phyloP scores from a whole-genome alignment of 495 filamentous ascomycete species.

The Annulohypoxylon maeteangense region DNA sequence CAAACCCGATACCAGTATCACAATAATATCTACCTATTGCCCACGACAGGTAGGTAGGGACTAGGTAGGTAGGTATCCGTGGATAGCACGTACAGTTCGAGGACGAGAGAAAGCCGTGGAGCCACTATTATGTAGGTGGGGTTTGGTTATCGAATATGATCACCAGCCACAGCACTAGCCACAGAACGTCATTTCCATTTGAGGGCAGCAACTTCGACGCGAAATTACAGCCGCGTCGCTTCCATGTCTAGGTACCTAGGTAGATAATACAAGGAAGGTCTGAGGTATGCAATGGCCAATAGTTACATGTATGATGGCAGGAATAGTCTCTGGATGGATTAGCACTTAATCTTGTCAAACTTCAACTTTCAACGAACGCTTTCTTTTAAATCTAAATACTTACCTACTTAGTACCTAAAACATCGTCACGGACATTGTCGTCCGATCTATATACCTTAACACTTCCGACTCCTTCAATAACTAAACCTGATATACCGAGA shows the following conservation, averaged over 20 bases:
- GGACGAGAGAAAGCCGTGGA: no score
- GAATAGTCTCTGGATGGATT: not conserved
- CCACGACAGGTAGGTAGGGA: not conserved
- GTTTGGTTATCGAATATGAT: no score
- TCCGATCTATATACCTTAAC: not conserved
- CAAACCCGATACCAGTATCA: not conserved
- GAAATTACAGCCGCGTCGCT: not conserved
- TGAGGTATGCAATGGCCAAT: not conserved
- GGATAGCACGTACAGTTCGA: no score
- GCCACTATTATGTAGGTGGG: no score
- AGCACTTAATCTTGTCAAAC: not conserved
- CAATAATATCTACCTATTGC: not conserved
- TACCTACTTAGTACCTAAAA: not conserved
- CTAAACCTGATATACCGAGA: not conserved
- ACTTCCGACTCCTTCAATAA: not conserved
- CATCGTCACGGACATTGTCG: not conserved
- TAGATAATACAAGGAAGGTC: no score
- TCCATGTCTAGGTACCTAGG: not conserved
- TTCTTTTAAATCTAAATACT: not conserved
- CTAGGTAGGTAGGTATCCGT: no score
- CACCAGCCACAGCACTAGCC: not conserved
- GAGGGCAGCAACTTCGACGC: conserved; percentile 1
- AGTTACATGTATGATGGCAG: not conserved
- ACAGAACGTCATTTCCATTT: not conserved
- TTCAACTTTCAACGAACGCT: not conserved